Evolutionary conservation across 139 green algal genomes (phyloP).

Genomic region (Limnomonas spitsbergensis): DNA sequence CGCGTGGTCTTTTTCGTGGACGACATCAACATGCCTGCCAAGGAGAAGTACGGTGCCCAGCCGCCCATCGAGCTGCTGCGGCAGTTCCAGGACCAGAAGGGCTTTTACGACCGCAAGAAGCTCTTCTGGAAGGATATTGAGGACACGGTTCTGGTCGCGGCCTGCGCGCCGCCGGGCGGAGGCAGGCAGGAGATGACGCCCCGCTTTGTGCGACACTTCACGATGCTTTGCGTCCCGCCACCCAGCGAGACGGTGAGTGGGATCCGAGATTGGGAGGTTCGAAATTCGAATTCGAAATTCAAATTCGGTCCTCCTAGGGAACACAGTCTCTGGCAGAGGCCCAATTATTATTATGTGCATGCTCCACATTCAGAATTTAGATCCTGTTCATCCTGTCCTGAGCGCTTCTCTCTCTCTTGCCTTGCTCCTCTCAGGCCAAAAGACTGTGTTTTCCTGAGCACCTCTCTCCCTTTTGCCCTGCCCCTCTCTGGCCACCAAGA

Average conservation of each 20-base stretch:
- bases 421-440: too few relatives aligned
- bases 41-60: constrained; percentile 76
- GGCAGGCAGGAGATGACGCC: constrained; percentile 70
- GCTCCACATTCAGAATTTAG: too few relatives aligned
- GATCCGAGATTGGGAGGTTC: too few relatives aligned
- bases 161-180: constrained; percentile 72
- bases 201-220: constrained; percentile 83
- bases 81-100: constrained; percentile 78
- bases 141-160: constrained; percentile 65
- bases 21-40: constrained; percentile 86
- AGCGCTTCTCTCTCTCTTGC: too few relatives aligned
- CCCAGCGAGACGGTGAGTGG: constrained; percentile 33
- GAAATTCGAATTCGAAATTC: too few relatives aligned
- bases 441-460: too few relatives aligned
- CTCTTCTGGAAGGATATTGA: constrained; percentile 88
- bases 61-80: constrained; percentile 82
- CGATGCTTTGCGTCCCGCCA: constrained; percentile 70
- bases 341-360: too few relatives aligned
- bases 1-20: constrained; percentile 84
- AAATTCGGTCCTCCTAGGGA: too few relatives aligned
- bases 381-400: too few relatives aligned
- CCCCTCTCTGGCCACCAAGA: too few relatives aligned
- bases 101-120: constrained; percentile 83
- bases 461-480: too few relatives aligned
- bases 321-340: too few relatives aligned